Percentiles rank a stretch among this genome's conserved stretches.
These are phyloP conservation scores for Thozetella sp. DNA, from an alignment of 495 filamentous ascomycete genomes.

Conservation along the genomic window DNA sequence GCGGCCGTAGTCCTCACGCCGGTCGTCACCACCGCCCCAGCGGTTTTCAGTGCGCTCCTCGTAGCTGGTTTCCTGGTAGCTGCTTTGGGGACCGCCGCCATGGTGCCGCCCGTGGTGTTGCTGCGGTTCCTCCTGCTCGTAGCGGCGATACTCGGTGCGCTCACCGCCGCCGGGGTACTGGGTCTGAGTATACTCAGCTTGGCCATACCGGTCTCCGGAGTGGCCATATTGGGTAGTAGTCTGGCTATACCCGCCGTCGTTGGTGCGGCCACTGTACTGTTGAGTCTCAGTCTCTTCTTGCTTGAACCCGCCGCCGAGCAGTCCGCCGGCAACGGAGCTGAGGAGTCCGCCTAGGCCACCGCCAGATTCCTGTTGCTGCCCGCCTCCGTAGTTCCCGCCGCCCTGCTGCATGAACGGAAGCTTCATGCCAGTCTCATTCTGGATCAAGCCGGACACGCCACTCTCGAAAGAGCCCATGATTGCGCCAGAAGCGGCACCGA, in stretches of 20 bases:
- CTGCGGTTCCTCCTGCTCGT: slow-evolving; percentile 34
- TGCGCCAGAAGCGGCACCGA: slow-evolving; percentile 39
- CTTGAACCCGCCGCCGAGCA: slow-evolving; percentile 46
- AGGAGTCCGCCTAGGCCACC: slow-evolving; percentile 42
- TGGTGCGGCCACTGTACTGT: slow-evolving; percentile 26
- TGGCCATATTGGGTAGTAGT: slow-evolving; percentile 45
- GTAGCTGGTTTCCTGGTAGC: slow-evolving; percentile 14
- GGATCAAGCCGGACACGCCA: slow-evolving; percentile 34
- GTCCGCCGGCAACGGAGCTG: slow-evolving; percentile 41
- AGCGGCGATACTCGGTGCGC: slow-evolving; percentile 43
- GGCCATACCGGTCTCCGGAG: slow-evolving; percentile 44
- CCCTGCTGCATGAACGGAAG: slow-evolving; percentile 23
- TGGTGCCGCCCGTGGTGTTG: slow-evolving; percentile 30
- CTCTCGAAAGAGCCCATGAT: slow-evolving; percentile 47
- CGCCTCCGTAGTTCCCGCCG: slow-evolving; percentile 18
- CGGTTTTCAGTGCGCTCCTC: slow-evolving; percentile 34
- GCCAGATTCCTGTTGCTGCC: slow-evolving; percentile 14
- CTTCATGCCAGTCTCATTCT: slow-evolving; percentile 26
- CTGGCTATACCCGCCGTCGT: slow-evolving; percentile 43
- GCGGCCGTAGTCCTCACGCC: slow-evolving; percentile 21
- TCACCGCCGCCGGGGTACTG: slow-evolving; percentile 42
- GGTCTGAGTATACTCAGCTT: slow-evolving; percentile 45
- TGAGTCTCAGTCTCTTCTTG: slow-evolving; percentile 42
- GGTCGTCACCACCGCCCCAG: slow-evolving; percentile 13
- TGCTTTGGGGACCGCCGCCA: background rate